Evolutionary conservation across 2,329 filamentous ascomycete species (phyloP).

Genomic region (Emmonsiellopsis sp.): DNA sequence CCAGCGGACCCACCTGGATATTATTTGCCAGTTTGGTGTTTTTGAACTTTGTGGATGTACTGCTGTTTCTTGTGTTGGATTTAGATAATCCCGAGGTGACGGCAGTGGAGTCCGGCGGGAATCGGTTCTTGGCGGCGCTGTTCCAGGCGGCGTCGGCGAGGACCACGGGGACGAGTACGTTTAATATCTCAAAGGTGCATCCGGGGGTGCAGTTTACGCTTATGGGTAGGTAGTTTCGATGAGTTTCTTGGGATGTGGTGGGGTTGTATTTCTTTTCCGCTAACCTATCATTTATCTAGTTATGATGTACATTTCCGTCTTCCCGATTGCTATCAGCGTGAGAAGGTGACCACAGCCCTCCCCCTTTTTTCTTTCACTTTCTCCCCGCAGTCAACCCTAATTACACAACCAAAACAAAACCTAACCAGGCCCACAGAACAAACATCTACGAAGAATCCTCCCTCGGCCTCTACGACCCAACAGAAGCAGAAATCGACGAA

Average conservation of each 20-base stretch:
- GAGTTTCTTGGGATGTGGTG: no score
- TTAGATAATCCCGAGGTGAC: constrained; percentile 44
- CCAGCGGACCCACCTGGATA: constrained; percentile 48
- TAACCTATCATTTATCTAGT: constrained; percentile 52
- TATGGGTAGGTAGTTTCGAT: constrained; percentile 32
- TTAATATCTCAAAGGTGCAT: constrained; percentile 42
- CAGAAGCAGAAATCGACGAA: constrained; percentile 15
- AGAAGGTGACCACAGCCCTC: constrained; percentile 37
- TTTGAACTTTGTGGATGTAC: constrained; percentile 46
- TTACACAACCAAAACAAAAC: no score
- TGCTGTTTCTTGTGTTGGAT: constrained; percentile 45
- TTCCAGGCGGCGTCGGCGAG: constrained; percentile 48
- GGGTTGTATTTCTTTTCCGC: constrained; percentile 33
- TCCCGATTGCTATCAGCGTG: constrained; percentile 88
- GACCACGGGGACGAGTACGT: constrained; percentile 43
- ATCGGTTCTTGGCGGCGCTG: constrained; percentile 47
- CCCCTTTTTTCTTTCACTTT: not conserved
- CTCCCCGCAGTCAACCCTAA: no score
- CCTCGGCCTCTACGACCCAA: constrained; percentile 46
- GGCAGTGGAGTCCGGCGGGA: constrained; percentile 31
- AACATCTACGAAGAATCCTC: constrained; percentile 62
- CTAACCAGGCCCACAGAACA: constrained; percentile 16
- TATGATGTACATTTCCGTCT: constrained; percentile 98
- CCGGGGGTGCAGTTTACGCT: constrained; percentile 47
- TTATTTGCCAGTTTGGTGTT: constrained; percentile 42